Conservation (phyloP, 768 basidiomycete genomes). For the Pilatotrama ljubarskyi region DNA sequence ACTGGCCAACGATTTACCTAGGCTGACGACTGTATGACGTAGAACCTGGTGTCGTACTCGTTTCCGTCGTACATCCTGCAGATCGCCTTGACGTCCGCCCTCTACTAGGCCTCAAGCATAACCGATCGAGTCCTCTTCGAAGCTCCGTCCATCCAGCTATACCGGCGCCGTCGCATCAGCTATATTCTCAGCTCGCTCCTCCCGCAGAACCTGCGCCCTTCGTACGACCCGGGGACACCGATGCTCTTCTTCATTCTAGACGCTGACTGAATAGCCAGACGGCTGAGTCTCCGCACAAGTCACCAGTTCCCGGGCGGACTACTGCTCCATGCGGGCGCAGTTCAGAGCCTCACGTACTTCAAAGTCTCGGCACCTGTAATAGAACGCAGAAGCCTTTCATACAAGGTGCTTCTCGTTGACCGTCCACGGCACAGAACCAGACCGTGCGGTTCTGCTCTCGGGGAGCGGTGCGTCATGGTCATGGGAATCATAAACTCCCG, state of each 20-base stretch:
- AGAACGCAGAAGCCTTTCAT: constrained; percentile 8
- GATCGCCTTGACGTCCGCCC: too few species aligned
- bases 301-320: not conserved
- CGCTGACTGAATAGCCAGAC: not conserved
- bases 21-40: not conserved
- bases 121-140: not conserved
- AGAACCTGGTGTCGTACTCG: not conserved
- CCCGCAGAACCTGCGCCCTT: not conserved
- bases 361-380: not conserved
- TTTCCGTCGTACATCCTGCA: not conserved
- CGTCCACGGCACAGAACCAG: not conserved
- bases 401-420: not conserved
- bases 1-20: too few species aligned
- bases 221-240: not conserved
- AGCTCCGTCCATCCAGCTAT: not conserved
- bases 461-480: constrained; percentile 10
- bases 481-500: not conserved
- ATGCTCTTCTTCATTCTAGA: not conserved
- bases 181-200: not conserved
- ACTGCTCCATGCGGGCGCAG: not conserved
- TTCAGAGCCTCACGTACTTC: not conserved
- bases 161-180: not conserved
- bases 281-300: not conserved
- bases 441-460: not conserved
- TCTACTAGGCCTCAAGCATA: not conserved